These are phyloP conservation scores for Pseudomonodictys pantanalensis DNA, from an alignment of 495 filamentous ascomycete genomes.

Conservation along the genomic window DNA sequence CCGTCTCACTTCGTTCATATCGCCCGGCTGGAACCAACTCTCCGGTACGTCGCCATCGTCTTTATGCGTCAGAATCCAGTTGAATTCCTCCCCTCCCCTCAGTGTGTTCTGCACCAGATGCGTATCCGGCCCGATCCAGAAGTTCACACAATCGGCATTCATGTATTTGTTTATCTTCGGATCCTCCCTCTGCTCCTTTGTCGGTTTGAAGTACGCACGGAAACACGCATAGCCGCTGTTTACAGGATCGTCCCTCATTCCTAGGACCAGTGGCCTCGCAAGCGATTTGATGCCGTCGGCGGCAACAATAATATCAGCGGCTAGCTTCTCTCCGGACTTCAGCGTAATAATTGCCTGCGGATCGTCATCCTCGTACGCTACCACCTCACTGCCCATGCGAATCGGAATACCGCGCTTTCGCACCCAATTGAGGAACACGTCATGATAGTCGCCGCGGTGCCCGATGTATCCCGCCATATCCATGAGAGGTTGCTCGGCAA, in stretches of 20 bases:
- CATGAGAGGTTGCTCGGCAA: constrained; percentile 55
- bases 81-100: constrained; percentile 61
- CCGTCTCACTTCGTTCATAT: constrained; percentile 57
- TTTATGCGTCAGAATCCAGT: constrained; percentile 68
- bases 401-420: constrained; percentile 49
- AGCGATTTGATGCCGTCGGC: constrained; percentile 62
- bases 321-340: constrained; percentile 48
- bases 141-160: constrained; percentile 33
- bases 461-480: constrained; percentile 58
- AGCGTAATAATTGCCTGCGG: constrained; percentile 46
- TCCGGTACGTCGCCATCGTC: constrained; percentile 62
- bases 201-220: constrained; percentile 32
- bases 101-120: constrained; percentile 52
- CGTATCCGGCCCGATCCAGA: constrained; percentile 39
- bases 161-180: constrained; percentile 35
- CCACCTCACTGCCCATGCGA: constrained; percentile 49
- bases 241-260: constrained; percentile 59
- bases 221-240: constrained; percentile 54
- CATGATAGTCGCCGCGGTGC: constrained; percentile 62
- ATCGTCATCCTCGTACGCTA: constrained; percentile 46
- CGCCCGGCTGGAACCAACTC: constrained; percentile 61
- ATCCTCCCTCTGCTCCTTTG: constrained; percentile 34
- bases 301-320: constrained; percentile 58
- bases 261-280: constrained; percentile 58
- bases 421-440: constrained; percentile 53